A percentile compares a stretch with the other conserved stretches of the same genome.
These are phyloP conservation scores for Sporothrix protearum DNA, from an alignment of 2,329 filamentous ascomycete genomes.

Conservation along the genomic window DNA sequence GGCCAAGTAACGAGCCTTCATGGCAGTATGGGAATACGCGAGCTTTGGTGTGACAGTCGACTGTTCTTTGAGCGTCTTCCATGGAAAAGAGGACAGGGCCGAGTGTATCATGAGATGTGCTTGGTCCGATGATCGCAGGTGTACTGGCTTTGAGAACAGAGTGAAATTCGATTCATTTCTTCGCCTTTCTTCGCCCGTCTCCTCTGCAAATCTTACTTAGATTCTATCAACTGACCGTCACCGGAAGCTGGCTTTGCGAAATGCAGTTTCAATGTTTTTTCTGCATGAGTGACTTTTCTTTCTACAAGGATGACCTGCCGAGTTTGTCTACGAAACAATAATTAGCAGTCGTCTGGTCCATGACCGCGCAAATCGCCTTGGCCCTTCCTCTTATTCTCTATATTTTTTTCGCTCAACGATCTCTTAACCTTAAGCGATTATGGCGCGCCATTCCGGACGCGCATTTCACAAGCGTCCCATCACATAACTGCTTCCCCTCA, in stretches of 20 bases:
- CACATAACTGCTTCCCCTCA: neutral
- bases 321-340: neutral
- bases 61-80: neutral
- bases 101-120: neutral
- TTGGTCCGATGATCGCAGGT: neutral
- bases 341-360: neutral
- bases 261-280: neutral
- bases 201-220: neutral
- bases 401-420: conserved; percentile 1
- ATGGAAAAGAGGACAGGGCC: neutral
- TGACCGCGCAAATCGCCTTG: neutral
- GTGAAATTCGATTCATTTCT: neutral
- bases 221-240: neutral
- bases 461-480: neutral
- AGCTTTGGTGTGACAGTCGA: neutral
- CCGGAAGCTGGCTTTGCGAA: neutral
- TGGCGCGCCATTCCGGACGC: neutral
- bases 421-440: neutral
- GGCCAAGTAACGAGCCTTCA: neutral
- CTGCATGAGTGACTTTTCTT: neutral
- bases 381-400: neutral
- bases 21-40: neutral
- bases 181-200: no score
- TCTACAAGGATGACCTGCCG: no score
- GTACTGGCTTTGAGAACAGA: neutral